Base-by-base conservation (phyloP, 352 stramenopile genomes). In the Phytophthora fragariaefolia region DNA sequence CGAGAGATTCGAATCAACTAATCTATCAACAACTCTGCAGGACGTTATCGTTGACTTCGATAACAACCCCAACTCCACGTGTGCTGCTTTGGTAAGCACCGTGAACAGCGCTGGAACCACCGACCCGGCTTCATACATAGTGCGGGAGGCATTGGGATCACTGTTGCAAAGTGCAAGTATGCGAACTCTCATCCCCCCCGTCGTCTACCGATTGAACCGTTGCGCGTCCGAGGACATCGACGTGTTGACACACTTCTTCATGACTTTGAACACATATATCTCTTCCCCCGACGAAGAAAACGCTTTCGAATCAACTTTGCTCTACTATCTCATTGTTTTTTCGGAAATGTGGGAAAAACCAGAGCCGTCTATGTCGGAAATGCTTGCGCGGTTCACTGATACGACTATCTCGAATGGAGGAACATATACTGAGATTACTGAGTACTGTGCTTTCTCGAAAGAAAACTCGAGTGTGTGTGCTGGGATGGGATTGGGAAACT, bases 381-480 rank as follows among this genome's bases (percentile, higher is more conserved):
- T 85, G 52, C 9, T 50, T 0, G 20, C 40, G 12, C 48, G 68
- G 0, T 83, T 77, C 45, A 70, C 51, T 5, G 55, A 68, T 32
- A 51, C 60, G 5, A 58, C 17, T 2, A 71, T 80, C 12, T 60
- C 50, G 17, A 70, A 52, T 48, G 68, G 70, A 24, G 60, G 55
- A 20, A 63, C 48, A 3, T 67, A 70, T n/a, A 23, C 13, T 1
- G 36, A 58, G 2, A 48, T 83, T 2, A 49, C 71, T 17, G 47
- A 48, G 9, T 92, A 88, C 55, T 92, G 83, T 45, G 67, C 73
- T 17, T 88, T 82, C 65, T 71, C 71, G 7, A 80, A 83, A 58
- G 74, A 85, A 4, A 59, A 66, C 1, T 80, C 73, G 20, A 17
- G 55, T 12, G 49, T 58, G 5, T 87, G 77, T 30, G 28, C 61